Evolutionary conservation across 2,329 filamentous ascomycete species (phyloP).

Genomic region (Ascosphaera apis): DNA sequence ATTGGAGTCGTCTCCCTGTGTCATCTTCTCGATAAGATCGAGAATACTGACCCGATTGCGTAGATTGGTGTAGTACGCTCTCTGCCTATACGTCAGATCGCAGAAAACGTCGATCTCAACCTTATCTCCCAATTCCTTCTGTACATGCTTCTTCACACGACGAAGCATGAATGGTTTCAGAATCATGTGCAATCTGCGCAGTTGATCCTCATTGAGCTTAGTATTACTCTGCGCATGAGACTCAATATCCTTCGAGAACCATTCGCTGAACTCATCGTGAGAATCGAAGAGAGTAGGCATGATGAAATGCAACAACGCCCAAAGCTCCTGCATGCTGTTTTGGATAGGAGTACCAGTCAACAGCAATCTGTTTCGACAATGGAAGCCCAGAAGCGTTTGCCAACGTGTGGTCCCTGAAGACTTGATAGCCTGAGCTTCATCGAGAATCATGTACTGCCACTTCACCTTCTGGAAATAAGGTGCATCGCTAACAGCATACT

Average conservation of each 20-base stretch:
- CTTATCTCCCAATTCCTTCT: slow-evolving; percentile 97
- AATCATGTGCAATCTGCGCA: slow-evolving; percentile 82
- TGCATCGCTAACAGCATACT: slow-evolving; percentile 82
- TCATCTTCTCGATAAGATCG: slow-evolving; percentile 94
- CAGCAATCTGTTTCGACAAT: slow-evolving; percentile 65
- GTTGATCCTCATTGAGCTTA: slow-evolving; percentile 73
- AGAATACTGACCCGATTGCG: slow-evolving; percentile 97
- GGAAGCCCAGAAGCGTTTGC: slow-evolving; percentile 86
- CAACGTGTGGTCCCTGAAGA: slow-evolving; percentile 96
- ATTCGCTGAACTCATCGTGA: slow-evolving; percentile 85
- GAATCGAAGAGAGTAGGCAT: slow-evolving; percentile 92
- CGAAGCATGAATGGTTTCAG: slow-evolving; percentile 77
- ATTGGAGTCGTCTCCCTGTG: slow-evolving; percentile 80
- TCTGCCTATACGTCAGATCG: slow-evolving; percentile 47
- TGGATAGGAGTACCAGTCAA: slow-evolving; percentile 89
- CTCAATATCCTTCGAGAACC: slow-evolving; percentile 64
- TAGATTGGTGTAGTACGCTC: slow-evolving; percentile 63
- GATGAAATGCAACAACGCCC: slow-evolving; percentile 90
- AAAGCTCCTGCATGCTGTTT: slow-evolving; percentile 89
- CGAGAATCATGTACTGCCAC: slow-evolving; percentile 97
- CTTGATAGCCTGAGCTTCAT: slow-evolving; percentile 98
- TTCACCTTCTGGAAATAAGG: slow-evolving; percentile 76
- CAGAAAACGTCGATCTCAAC: slow-evolving; percentile 96
- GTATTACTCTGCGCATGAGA: slow-evolving; percentile 58
- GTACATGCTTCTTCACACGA: slow-evolving; percentile 82